A percentile compares a stretch with the other conserved stretches of the same genome.
Evolutionary conservation across 177 flowering plant species (phyloP).

Genomic region (Vitis hybrid): DNA sequence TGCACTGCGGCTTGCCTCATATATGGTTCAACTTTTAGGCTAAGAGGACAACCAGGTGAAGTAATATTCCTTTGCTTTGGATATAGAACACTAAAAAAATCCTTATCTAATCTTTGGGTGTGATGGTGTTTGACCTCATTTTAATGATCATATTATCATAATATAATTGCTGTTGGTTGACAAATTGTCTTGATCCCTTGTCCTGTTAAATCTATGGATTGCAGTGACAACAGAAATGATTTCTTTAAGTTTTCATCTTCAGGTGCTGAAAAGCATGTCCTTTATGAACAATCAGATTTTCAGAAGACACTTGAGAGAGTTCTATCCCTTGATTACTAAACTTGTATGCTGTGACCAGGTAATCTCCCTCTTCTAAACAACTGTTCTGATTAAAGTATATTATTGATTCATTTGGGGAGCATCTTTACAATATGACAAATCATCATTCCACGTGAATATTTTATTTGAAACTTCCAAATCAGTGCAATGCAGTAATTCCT

Average conservation of each 20-base stretch:
- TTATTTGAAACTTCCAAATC: too few relatives aligned
- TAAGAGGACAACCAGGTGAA: too few relatives aligned
- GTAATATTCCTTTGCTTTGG: too few relatives aligned
- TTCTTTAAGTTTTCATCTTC: slow-evolving; percentile 14
- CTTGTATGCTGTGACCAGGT: slow-evolving; percentile 99
- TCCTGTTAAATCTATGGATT: neutral
- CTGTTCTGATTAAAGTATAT: neutral
- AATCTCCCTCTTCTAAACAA: slow-evolving; percentile 5
- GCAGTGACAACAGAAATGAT: neutral
- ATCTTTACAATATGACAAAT: neutral
- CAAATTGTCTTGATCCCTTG: neutral
- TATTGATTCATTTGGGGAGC: neutral
- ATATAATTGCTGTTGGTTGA: neutral
- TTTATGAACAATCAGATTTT: slow-evolving; percentile 77
- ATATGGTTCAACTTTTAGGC: too few relatives aligned
- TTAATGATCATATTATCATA: neutral
- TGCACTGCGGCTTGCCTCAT: too few relatives aligned
- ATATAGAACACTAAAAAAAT: too few relatives aligned
- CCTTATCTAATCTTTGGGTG: too few relatives aligned
- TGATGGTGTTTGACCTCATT: too few relatives aligned
- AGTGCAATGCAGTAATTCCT: too few relatives aligned
- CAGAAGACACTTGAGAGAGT: slow-evolving; percentile 76
- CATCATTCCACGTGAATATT: too few relatives aligned
- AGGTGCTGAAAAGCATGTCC: slow-evolving; percentile 94
- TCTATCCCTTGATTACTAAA: slow-evolving; percentile 89